These are phyloP conservation scores for Salix dunnii DNA, from an alignment of 345 rosid species.

Conservation along the genomic window DNA sequence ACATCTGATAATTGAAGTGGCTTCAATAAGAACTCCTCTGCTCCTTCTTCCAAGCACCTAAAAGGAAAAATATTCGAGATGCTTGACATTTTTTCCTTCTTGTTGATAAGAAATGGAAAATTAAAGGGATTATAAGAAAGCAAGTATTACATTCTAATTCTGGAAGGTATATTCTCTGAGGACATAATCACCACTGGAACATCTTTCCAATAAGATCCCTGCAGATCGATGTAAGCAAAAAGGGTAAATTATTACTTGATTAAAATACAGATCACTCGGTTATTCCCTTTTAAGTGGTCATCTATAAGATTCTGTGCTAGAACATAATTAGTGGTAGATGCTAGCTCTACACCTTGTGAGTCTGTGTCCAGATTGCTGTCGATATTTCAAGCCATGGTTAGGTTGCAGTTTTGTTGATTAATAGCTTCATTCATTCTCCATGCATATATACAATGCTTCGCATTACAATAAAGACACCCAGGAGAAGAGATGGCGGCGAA, in stretches of 20 bases:
- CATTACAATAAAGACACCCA: background rate
- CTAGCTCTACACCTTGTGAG: background rate
- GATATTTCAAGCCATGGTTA: background rate
- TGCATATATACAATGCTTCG: background rate
- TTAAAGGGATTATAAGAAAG: background rate
- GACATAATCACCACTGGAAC: constrained; percentile 89
- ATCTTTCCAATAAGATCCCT: constrained; percentile 66
- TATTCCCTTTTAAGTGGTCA: background rate
- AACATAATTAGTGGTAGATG: background rate
- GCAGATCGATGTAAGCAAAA: constrained; percentile 4
- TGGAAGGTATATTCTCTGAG: constrained; percentile 78
- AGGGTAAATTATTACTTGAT: background rate
- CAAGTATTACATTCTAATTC: constrained; percentile 43
- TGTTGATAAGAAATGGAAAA: background rate
- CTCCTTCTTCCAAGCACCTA: constrained; percentile 64
- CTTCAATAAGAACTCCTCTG: constrained; percentile 54
- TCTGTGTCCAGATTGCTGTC: background rate
- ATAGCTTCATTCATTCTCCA: background rate
- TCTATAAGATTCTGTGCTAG: background rate
- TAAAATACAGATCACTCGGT: too few relatives aligned
- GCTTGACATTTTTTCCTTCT: background rate
- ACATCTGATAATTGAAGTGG: constrained; percentile 50
- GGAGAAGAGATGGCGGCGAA: background rate
- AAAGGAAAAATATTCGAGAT: background rate
- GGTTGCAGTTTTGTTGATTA: background rate